Conservation (phyloP, 441 rosid genomes). For the Erodium texanum region DNA sequence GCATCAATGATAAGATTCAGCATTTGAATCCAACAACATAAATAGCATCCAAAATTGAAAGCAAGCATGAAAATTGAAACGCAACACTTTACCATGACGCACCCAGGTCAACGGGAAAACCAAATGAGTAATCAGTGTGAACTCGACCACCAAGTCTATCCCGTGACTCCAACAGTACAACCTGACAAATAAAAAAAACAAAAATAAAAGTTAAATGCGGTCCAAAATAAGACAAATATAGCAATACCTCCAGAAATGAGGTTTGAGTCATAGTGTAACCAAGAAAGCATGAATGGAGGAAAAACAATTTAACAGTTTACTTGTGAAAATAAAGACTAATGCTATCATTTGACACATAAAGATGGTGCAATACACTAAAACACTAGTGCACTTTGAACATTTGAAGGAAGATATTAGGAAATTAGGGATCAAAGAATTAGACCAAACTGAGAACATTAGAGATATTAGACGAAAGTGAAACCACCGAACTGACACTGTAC, state of each 20-base stretch:
- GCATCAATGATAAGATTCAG: conserved; percentile 11
- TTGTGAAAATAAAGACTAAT: not conserved
- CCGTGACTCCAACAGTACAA: conserved; percentile 74
- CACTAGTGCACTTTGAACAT: too few relatives aligned
- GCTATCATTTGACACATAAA: not conserved
- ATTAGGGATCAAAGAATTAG: too few relatives aligned
- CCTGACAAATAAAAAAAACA: conserved; percentile 34
- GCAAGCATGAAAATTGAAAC: not conserved
- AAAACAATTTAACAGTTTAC: not conserved
- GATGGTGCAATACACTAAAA: not conserved
- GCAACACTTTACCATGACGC: conserved; percentile 65
- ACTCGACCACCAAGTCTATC: conserved; percentile 88
- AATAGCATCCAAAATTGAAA: not conserved
- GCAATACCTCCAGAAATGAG: not conserved
- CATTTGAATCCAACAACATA: not conserved
- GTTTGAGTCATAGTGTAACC: not conserved
- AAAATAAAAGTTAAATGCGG: not conserved
- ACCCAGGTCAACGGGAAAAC: conserved; percentile 89
- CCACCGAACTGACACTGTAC: not conserved
- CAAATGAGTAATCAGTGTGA: conserved; percentile 76
- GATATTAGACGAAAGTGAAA: not conserved
- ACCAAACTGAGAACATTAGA: too few relatives aligned
- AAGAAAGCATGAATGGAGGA: not conserved
- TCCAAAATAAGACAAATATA: not conserved
- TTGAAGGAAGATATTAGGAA: too few relatives aligned